These are phyloP conservation scores for Kickxella alabastrina DNA, from an alignment of 192 early-diverging fungal species.

Conservation along the genomic window DNA sequence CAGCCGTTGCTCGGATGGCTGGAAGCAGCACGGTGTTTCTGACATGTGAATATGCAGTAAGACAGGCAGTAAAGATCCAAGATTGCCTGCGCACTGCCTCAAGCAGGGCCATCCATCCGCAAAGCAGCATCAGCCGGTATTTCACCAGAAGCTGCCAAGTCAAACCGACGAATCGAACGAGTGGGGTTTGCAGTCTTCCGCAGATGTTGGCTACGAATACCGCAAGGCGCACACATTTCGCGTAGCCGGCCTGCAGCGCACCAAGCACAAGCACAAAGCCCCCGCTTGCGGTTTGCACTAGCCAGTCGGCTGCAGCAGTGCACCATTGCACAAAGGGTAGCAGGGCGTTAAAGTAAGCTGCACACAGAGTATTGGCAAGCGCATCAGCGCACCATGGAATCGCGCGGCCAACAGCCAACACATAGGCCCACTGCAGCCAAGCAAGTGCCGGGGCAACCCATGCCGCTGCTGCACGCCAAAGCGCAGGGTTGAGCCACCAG, in stretches of 20 bases:
- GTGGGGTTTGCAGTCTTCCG: neutral
- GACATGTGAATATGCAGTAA: slow-evolving; percentile 18
- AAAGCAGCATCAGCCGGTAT: neutral
- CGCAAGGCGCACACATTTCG: neutral
- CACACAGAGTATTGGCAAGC: neutral
- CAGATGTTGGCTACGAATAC: neutral
- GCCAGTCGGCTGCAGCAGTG: neutral
- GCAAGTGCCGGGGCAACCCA: neutral
- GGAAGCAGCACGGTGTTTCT: slow-evolving; percentile 12
- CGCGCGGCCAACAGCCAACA: neutral
- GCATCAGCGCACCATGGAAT: neutral
- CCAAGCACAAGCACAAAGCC: neutral
- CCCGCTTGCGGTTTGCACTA: neutral
- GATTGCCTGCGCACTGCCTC: neutral
- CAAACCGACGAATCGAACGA: neutral
- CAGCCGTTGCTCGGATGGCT: neutral
- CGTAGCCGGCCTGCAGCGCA: neutral
- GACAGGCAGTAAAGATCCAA: slow-evolving; percentile 5
- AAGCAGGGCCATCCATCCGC: neutral
- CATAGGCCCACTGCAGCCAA: neutral
- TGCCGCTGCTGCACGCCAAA: neutral
- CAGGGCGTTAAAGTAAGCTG: neutral
- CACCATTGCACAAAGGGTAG: neutral
- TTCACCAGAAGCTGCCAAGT: neutral
- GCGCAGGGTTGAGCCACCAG: slow-evolving; percentile 23